These are phyloP conservation scores for Gossypium gossypioides DNA, from an alignment of 441 rosid species.

Conservation along the genomic window DNA sequence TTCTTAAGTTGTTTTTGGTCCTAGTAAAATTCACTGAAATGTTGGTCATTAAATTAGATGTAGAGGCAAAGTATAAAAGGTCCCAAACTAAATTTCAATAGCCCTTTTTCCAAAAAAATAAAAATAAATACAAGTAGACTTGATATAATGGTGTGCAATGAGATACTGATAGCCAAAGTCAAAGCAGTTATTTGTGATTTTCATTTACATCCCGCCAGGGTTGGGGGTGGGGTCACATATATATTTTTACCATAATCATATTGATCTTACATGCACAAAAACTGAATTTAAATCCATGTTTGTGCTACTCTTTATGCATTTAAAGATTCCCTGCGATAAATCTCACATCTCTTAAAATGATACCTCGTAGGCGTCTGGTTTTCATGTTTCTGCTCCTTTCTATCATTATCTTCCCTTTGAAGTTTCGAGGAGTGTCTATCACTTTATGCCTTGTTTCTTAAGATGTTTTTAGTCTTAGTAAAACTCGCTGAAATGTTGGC, in stretches of 20 bases:
- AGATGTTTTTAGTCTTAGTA: not conserved
- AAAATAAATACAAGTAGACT: not conserved
- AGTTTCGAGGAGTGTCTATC: not conserved
- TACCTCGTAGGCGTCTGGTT: not conserved
- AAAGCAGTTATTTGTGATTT: not conserved
- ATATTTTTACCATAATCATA: not conserved
- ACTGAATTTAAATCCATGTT: not conserved
- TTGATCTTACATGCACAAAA: not conserved
- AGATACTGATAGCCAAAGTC: not conserved
- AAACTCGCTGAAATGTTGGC: not conserved
- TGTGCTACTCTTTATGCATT: not conserved
- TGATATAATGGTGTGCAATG: not conserved
- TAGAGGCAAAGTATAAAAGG: not conserved
- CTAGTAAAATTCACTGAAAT: not conserved
- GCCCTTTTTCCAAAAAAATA: not conserved
- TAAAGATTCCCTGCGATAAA: not conserved
- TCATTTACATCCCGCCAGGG: too few species aligned
- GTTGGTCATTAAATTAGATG: not conserved
- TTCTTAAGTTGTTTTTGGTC: not conserved
- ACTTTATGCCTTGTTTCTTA: not conserved
- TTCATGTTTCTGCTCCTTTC: not conserved
- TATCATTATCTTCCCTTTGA: not conserved
- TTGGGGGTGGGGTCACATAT: too few species aligned
- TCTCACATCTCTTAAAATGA: not conserved
- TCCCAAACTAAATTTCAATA: not conserved